Percentiles rank a stretch among this genome's conserved stretches.
phyloP scores from a whole-genome alignment of 306 rosid genomes.

The Fragaria nilgerrensis region DNA sequence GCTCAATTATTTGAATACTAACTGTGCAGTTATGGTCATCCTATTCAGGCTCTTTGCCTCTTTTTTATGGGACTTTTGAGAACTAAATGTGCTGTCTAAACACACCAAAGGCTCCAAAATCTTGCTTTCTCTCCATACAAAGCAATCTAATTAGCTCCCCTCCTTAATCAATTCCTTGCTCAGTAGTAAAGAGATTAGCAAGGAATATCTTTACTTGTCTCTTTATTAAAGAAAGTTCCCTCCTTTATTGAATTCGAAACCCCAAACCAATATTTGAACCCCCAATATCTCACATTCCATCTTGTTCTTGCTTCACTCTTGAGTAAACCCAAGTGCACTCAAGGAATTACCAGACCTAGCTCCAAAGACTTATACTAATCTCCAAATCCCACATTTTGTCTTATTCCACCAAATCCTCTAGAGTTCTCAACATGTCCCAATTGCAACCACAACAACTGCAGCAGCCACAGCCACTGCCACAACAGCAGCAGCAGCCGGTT shows the following conservation, averaged over 20 bases:
- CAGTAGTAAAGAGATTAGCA: constrained; percentile 22
- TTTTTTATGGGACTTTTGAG: constrained; percentile 38
- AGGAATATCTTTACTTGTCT: constrained; percentile 44
- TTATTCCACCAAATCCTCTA: constrained; percentile 23
- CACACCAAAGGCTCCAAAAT: constrained; percentile 38
- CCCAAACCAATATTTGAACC: constrained; percentile 25
- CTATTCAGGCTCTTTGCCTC: constrained; percentile 33
- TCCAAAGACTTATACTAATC: neutral
- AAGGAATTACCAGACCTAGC: constrained; percentile 43
- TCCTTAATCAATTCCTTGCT: constrained; percentile 24
- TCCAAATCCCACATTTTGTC: neutral
- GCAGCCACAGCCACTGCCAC: constrained; percentile 36
- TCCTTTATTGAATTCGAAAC: constrained; percentile 32
- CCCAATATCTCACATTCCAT: constrained; percentile 28
- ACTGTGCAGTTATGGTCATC: neutral
- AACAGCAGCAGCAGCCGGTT: constrained; percentile 51
- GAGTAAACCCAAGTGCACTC: constrained; percentile 46
- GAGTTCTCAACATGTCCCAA: constrained; percentile 39
- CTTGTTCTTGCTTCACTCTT: constrained; percentile 38
- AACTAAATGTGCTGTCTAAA: constrained; percentile 24
- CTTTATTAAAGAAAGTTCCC: constrained; percentile 65
- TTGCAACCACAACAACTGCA: constrained; percentile 32
- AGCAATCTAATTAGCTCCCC: constrained; percentile 35
- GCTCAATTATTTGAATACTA: neutral
- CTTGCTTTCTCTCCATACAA: constrained; percentile 54